Base-by-base conservation (phyloP, 768 basidiomycete genomes). In the Rossbeevera mucosa region DNA sequence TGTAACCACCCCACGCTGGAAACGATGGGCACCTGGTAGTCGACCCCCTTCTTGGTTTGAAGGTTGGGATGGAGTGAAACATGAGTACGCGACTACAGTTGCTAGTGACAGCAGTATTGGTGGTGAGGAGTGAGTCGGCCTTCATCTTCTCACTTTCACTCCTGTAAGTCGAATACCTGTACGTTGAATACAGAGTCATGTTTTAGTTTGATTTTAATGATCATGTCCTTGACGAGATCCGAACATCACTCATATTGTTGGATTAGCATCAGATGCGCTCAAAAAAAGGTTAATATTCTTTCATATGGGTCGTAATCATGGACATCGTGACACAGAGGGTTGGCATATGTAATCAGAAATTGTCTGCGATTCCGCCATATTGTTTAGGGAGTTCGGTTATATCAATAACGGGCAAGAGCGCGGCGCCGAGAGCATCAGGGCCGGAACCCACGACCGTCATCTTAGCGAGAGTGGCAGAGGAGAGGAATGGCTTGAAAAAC, bases 391-490 rank as follows among this genome's bases (percentile, higher is more conserved):
- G 73, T 59, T 90, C 68, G 4, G 74, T 68, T 6, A 67, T 67
- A 36, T 81, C 75, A 40, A 91, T 80, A 47, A 79, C 59, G 3
- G 78, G 77, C n/a, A 77, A 63, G 12, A 92, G 74, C 2, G 81
- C 81, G 57, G 80, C 79, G 51, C 76, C 74, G 41, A 91, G 80
- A 0, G 78, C 70, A 52, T 73, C 68, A n/a, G 76, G 66, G 14
- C 88, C 82, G 21, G 76, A 74, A 38, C 89, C 89, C 16, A 89
- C 85, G 31, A 91, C 84, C 29, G 74, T 72, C 85, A 92, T 88
- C 75, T 91, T 92, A 7, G 84, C 83, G 29, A 88, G 64, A n/a
- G 90, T 91, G 25, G 78, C 79, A 7, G 86, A 67, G 2, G 89
- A 79, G 13, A 92, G 65, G 56, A 92, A 64, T 0, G 88, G 78